Evolutionary conservation across 352 stramenopile genomes (phyloP).

Genomic region (Globisporangium irregulare): DNA sequence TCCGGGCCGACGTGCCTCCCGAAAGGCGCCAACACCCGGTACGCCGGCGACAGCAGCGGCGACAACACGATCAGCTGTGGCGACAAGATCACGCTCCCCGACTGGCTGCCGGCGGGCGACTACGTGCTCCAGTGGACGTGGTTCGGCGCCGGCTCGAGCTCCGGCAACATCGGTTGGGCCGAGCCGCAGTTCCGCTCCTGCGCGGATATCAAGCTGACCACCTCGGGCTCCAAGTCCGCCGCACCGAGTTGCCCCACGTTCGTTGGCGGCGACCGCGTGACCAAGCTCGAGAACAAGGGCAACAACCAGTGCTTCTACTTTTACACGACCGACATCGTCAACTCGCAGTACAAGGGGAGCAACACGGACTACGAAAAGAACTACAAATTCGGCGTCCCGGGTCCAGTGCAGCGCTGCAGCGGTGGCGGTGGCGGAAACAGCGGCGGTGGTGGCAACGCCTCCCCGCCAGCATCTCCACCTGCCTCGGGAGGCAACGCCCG

Average conservation of each 20-base stretch:
- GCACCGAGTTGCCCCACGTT: constrained; percentile 43
- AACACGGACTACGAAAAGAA: constrained; percentile 36
- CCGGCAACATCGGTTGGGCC: constrained; percentile 49
- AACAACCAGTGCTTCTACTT: constrained; percentile 58
- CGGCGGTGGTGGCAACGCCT: not conserved
- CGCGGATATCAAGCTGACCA: constrained; percentile 52
- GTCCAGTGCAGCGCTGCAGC: constrained; percentile 38
- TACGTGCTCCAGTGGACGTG: constrained; percentile 64
- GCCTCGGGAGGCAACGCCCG: not conserved
- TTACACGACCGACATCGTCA: constrained; percentile 45
- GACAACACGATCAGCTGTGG: constrained; percentile 39
- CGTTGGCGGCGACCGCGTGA: constrained; percentile 51
- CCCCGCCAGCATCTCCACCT: not conserved
- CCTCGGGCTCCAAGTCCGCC: constrained; percentile 23
- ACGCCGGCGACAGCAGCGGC: constrained; percentile 34
- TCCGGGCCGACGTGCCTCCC: constrained; percentile 35
- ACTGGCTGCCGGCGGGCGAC: constrained; percentile 43
- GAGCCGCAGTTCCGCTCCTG: constrained; percentile 49
- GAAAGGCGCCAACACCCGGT: constrained; percentile 33
- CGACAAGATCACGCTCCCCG: constrained; percentile 45
- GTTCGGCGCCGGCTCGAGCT: constrained; percentile 46
- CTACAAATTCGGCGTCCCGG: constrained; percentile 51
- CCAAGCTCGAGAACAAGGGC: constrained; percentile 33
- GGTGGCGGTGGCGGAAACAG: constrained; percentile 6
- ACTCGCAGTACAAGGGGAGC: constrained; percentile 38